A percentile compares a stretch with the other conserved stretches of the same genome.
Conservation (phyloP, 2,329 filamentous ascomycete species). For the Penicillium sclerotigenum region DNA sequence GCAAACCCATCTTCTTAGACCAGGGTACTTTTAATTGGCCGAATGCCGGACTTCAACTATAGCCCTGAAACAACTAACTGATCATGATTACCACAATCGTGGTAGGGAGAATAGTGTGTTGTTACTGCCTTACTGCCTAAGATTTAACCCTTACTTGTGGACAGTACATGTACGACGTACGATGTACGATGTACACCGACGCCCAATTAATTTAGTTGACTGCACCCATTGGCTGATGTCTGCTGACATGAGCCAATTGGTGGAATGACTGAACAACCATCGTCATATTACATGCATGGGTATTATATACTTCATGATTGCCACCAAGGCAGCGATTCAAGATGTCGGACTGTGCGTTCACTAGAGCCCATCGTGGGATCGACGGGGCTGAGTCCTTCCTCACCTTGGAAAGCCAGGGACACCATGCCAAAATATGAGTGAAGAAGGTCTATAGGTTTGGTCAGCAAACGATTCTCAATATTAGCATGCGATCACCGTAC, state of each 20-base stretch:
- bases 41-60: not conserved
- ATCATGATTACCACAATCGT: not conserved
- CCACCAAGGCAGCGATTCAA: conserved; percentile 44
- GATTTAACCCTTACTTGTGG: not conserved
- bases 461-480: not conserved
- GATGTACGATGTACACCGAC: not conserved
- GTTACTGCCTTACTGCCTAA: not conserved
- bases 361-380: conserved; percentile 77
- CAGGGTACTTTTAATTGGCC: not conserved
- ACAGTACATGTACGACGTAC: not conserved
- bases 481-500: conserved; percentile 38
- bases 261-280: conserved; percentile 4
- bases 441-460: conserved; percentile 60
- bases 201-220: conserved; percentile 3
- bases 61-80: not conserved
- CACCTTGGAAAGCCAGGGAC: conserved; percentile 69
- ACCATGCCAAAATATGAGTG: conserved; percentile 87
- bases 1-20: too few species aligned
- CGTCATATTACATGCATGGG: conserved; percentile 1
- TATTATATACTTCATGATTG: conserved; percentile 14
- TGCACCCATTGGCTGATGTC: conserved; percentile 4
- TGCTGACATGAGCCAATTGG: conserved; percentile 13
- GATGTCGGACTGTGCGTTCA: conserved; percentile 41
- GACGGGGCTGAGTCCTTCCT: conserved; percentile 65
- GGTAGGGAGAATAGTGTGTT: not conserved